phyloP scores from a whole-genome alignment of 2,329 filamentous ascomycete genomes.

The Emmonsiellopsis sp. region DNA sequence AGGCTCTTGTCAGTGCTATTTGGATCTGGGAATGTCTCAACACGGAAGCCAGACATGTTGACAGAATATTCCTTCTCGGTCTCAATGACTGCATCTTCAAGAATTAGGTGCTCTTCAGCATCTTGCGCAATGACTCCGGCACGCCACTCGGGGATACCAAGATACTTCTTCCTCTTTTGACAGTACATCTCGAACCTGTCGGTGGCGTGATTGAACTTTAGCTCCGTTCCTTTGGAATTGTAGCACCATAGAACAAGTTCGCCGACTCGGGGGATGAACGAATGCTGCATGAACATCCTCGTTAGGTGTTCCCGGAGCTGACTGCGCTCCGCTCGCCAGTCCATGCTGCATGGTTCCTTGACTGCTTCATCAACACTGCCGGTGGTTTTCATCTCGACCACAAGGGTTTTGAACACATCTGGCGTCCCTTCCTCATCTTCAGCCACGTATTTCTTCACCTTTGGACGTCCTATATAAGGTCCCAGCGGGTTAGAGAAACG shows the following conservation, averaged over 20 bases:
- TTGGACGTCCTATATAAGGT: conserved; percentile 4
- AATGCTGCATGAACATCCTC: conserved; percentile 34
- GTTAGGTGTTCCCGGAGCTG: conserved; percentile 34
- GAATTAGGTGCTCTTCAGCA: conserved; percentile 34
- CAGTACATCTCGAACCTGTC: conserved; percentile 27
- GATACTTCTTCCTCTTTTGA: conserved; percentile 21
- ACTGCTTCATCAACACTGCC: conserved; percentile 37
- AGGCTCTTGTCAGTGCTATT: conserved; percentile 42
- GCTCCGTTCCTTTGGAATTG: conserved; percentile 25
- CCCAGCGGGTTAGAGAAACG: neutral
- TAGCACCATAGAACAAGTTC: conserved; percentile 49
- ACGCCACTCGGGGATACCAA: conserved; percentile 43
- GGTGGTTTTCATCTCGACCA: conserved; percentile 39
- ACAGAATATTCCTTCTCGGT: conserved; percentile 33
- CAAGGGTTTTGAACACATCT: conserved; percentile 43
- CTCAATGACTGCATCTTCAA: conserved; percentile 39
- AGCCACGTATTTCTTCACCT: conserved; percentile 8
- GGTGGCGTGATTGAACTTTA: conserved; percentile 26
- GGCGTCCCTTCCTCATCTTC: conserved; percentile 45
- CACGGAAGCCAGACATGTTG: conserved; percentile 46
- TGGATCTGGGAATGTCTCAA: conserved; percentile 49
- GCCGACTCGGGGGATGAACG: conserved; percentile 46
- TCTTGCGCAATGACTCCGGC: conserved; percentile 48
- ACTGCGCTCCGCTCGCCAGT: conserved; percentile 47
- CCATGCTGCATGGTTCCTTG: conserved; percentile 43